These are phyloP conservation scores for Raddia distichophylla DNA, from an alignment of 176 grass and related monocot species.

Conservation along the genomic window DNA sequence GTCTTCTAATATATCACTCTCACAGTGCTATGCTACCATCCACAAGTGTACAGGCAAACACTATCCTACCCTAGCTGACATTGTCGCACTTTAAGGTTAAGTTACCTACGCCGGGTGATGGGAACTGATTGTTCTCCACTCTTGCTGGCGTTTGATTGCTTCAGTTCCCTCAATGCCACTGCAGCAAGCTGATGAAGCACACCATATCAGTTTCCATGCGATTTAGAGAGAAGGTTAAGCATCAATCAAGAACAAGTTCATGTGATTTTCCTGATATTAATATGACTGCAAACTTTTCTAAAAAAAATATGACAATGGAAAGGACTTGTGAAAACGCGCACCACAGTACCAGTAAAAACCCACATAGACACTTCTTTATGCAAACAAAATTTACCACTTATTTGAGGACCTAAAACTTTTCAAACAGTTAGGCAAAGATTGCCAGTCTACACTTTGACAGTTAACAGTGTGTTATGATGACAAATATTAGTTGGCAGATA, in stretches of 20 bases:
- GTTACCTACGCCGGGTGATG: background rate
- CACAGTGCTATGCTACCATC: background rate
- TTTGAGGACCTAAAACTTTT: background rate
- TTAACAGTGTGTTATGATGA: background rate
- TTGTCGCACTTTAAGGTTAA: background rate
- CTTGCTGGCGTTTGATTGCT: slow-evolving; percentile 28
- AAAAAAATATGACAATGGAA: no score
- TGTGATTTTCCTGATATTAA: background rate
- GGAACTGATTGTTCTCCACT: slow-evolving; percentile 3
- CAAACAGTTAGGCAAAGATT: background rate
- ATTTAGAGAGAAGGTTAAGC: background rate
- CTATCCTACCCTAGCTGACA: background rate
- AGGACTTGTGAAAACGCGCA: no score
- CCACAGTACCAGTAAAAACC: background rate
- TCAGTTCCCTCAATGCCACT: slow-evolving; percentile 50
- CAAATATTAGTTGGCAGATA: background rate
- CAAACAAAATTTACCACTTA: background rate
- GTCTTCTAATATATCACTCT: no score
- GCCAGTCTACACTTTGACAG: background rate
- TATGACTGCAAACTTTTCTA: no score
- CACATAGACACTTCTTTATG: no score
- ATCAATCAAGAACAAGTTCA: background rate
- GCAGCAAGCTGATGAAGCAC: slow-evolving; percentile 31
- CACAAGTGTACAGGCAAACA: background rate
- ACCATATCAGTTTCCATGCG: background rate